phyloP scores from a whole-genome alignment of 495 filamentous ascomycete species.

The Penicillium pulvis region DNA sequence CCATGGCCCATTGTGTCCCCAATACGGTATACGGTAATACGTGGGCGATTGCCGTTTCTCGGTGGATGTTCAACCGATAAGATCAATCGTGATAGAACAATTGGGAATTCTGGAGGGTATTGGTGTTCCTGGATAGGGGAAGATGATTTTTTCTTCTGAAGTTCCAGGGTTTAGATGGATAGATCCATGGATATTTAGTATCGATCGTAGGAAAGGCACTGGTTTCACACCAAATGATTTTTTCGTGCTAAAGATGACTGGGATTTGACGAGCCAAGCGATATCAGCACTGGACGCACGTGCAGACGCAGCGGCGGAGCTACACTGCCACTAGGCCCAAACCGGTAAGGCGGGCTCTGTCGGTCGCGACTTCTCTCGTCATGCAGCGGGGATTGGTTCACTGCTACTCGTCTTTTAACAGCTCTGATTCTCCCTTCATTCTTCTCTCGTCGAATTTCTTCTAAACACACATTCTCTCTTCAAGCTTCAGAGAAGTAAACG shows the following conservation, averaged over 20 bases:
- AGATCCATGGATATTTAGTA: background rate
- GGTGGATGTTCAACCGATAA: too few species aligned
- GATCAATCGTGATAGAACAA: background rate
- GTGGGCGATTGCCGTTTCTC: too few species aligned
- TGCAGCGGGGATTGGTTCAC: slow-evolving; percentile 16
- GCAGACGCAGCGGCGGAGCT: slow-evolving; percentile 11
- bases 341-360: background rate
- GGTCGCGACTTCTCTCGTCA: slow-evolving; percentile 17
- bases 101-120: background rate
- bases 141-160: background rate
- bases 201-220: background rate
- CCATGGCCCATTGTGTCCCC: background rate
- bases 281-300: slow-evolving; percentile 15
- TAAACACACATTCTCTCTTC: background rate
- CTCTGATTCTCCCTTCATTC: background rate
- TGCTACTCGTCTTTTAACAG: slow-evolving; percentile 1
- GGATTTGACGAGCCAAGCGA: slow-evolving; percentile 6
- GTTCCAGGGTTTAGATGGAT: background rate
- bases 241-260: slow-evolving; percentile 1
- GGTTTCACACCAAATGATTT: background rate
- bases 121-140: background rate
- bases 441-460: background rate
- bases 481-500: background rate
- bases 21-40: too few species aligned
- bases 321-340: slow-evolving; percentile 11